Base-by-base conservation (phyloP, 177 flowering plant species). In the Vitis hybrid region DNA sequence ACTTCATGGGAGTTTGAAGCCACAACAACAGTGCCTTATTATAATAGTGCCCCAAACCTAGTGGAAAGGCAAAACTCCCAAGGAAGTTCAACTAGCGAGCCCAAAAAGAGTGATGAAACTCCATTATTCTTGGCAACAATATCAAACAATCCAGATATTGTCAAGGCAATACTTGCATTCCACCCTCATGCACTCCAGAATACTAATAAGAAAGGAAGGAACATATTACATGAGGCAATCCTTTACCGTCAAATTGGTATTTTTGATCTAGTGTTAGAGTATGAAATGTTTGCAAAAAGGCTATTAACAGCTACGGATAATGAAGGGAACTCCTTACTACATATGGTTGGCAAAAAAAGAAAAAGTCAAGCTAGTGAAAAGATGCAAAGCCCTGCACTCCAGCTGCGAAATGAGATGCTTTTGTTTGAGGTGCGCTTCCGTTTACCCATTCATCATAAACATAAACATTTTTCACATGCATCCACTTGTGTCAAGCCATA, bases 161-260 rank as follows among this genome's bases (percentile, higher is more conserved):
- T 72, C 1, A 8, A 59, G 0, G n/a, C 12, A 12, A 76, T 68
- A 14, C 67, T 72, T 2, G 9, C 26, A 1, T 16, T n/a, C 14
- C 53, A 68, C 20, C 79, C 79, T 29, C 73, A 72, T 34, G 75
- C 79, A 0, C 34, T 72, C 3, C 64, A 72, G 8, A 67, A 76
- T 45, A 20, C 59, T 29, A 59, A 5, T 31, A 1, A 19, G 1
- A 8, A n/a, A 2, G 70, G 67, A 1, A 50, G 29, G n/a, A 71
- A 57, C 63, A 58, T 76, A 11, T 26, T 76, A 31, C 78, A 76
- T 22, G 61, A 67, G 6, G 73, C 73, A 1, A 61, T 76, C n/a
- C 51, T 49, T 50, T 50, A 72, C 34, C 66, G 79, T 2, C 72
- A 59, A 34, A 1, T 9, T n/a, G 39, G n/a, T 34, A n/a, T 76